Evolutionary conservation across 495 filamentous ascomycete genomes (phyloP), one percentile per base, ranked within the genome.

Genomic region (Penicillium parvum): DNA sequence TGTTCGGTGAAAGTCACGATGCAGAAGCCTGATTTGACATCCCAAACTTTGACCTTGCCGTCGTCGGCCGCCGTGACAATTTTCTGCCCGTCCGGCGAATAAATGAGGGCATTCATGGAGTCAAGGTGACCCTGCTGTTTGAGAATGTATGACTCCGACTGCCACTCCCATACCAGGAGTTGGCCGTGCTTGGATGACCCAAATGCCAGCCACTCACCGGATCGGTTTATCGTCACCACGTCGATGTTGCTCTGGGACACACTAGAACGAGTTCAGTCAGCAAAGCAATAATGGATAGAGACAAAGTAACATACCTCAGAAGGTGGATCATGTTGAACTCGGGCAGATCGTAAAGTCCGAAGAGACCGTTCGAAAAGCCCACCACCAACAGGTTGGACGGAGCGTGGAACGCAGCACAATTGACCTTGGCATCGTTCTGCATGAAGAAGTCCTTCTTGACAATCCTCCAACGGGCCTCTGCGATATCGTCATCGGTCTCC

Each of bases 121-220:
- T 98, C 94, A 35, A 94, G 86, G 65, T 98, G 92, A 1, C 91
- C 91, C 65, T 97, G 92, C 56, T 98, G 92, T 63, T 97, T 98
- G 23, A 98, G 66, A 42, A 98, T 90, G 64, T 97, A 97, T n/a
- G 94, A 96, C 61, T 98, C 92, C 2, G 94, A 97, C 56, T 97
- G 94, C 94, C 94, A 97, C 63, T 98, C 92, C 92, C 92, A 98
- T 17, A 98, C 94, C 25, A 98, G 74, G 10, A 98, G 69, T 50
- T 98, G 92, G 9, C 92, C 92, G 18, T 94, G 77, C 42, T 91
- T 91, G 11, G 94, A 95, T 4, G 92, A 90, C n/a, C 91, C 92
- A 64, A 98, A 96, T 5, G 92, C 92, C 21, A 98, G 74, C 92
- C 92, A 98, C 68, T 96, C 94, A 40, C 91, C 92, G 21, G 87